Percentiles rank a stretch among this genome's conserved stretches.
Conservation (phyloP, 305 asterid genomes). For the Fraxinus angustifolia region DNA sequence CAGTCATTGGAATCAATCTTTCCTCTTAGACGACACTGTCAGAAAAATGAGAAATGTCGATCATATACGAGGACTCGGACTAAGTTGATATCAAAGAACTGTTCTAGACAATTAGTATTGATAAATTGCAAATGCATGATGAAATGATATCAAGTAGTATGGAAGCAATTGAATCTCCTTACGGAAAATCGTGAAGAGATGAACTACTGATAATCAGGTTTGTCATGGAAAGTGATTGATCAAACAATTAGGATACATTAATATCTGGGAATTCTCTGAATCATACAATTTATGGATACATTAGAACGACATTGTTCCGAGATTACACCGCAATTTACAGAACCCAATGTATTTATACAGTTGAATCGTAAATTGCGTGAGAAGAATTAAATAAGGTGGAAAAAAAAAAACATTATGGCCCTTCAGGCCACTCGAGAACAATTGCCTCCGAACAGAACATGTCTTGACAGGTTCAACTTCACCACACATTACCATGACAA, state of each 20-base stretch:
- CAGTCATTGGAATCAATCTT: no score
- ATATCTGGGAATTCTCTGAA: background rate
- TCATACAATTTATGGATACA: slow-evolving; percentile 18
- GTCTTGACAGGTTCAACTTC: background rate
- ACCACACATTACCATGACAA: background rate
- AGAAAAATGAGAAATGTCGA: no score
- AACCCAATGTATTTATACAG: slow-evolving; percentile 46
- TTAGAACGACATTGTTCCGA: slow-evolving; percentile 16
- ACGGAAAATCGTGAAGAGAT: background rate
- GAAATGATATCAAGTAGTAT: no score
- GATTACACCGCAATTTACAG: slow-evolving; percentile 43
- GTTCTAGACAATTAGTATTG: no score
- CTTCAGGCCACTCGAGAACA: slow-evolving; percentile 26
- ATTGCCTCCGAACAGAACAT: slow-evolving; percentile 27
- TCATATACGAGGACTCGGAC: no score
- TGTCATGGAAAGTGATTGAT: background rate
- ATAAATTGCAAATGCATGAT: no score
- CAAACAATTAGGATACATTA: background rate
- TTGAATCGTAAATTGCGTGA: slow-evolving; percentile 39
- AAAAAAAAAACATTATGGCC: background rate
- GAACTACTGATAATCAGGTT: background rate
- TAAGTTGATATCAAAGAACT: no score
- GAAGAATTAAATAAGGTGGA: slow-evolving; percentile 18
- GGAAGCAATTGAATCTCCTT: no score
- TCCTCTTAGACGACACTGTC: no score